Conservation (phyloP, 2,329 filamentous ascomycete species). For the Alternaria triticimaculans region DNA sequence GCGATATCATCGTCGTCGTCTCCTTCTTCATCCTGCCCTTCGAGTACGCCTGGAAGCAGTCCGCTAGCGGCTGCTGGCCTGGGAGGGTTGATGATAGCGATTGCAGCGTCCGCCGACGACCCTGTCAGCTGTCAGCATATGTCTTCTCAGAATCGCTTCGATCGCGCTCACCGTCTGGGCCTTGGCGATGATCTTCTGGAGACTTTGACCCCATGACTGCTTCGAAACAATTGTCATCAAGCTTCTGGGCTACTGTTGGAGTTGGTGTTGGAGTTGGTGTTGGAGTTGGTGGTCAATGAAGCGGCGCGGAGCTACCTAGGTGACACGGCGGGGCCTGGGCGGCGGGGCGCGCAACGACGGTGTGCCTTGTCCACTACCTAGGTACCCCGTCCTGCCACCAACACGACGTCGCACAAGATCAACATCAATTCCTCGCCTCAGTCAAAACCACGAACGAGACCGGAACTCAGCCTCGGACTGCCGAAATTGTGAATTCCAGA, state of each 20-base stretch:
- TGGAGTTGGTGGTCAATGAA: background rate
- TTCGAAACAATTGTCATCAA: background rate
- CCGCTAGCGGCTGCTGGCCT: conserved; percentile 46
- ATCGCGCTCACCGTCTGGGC: conserved; percentile 37
- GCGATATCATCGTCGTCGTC: conserved; percentile 57
- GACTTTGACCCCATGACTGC: conserved; percentile 49
- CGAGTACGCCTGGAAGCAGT: conserved; percentile 46
- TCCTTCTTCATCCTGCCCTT: conserved; percentile 56
- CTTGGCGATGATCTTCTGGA: conserved; percentile 45
- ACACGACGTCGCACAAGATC: background rate
- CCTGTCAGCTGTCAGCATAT: conserved; percentile 34
- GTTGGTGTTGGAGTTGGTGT: background rate
- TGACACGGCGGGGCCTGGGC: background rate
- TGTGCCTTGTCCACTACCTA: background rate
- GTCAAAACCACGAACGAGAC: background rate
- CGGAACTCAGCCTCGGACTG: background rate
- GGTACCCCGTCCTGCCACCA: background rate
- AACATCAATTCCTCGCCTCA: background rate
- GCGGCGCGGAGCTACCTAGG: background rate
- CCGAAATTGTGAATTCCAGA: background rate
- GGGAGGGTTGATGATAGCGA: conserved; percentile 40
- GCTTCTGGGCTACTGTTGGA: background rate
- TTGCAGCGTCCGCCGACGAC: conserved; percentile 30
- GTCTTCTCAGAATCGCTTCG: background rate
- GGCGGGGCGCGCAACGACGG: background rate